phyloP scores from a whole-genome alignment of 73 alveolate species.

The Blepharisma japonicum region DNA sequence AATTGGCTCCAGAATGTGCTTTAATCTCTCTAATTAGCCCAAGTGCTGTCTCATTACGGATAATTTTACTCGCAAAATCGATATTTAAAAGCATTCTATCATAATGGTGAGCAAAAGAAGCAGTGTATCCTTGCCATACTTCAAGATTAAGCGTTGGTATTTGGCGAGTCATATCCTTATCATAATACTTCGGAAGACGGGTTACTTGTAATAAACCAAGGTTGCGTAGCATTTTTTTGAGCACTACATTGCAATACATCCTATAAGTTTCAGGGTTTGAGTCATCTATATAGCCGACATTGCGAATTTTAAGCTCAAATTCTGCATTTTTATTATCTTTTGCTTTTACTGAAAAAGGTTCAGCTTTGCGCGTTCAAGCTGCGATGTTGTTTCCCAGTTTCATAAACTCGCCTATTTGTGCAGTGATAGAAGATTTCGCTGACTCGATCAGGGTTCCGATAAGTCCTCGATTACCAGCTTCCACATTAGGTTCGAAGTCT shows the following conservation, averaged over 20 bases:
- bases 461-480: not conserved
- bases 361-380: not conserved
- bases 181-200: not conserved
- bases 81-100: not conserved
- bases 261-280: not conserved
- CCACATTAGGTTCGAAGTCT: not conserved
- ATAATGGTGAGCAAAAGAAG: not conserved
- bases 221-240: not conserved
- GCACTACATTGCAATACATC: not conserved
- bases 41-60: not conserved
- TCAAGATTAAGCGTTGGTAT: not conserved
- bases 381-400: not conserved
- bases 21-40: not conserved
- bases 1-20: not conserved
- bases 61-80: not conserved
- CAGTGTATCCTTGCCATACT: conserved; percentile 6
- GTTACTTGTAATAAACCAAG: not conserved
- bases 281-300: not conserved
- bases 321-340: not conserved
- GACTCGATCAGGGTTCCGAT: not conserved
- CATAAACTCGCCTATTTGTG: not conserved
- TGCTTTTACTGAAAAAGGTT: not conserved
- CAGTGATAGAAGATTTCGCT: not conserved
- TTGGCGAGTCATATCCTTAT: not conserved
- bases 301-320: not conserved